These are phyloP conservation scores for Penicillium sp. DNA, from an alignment of 2,329 filamentous ascomycete species.

Conservation along the genomic window DNA sequence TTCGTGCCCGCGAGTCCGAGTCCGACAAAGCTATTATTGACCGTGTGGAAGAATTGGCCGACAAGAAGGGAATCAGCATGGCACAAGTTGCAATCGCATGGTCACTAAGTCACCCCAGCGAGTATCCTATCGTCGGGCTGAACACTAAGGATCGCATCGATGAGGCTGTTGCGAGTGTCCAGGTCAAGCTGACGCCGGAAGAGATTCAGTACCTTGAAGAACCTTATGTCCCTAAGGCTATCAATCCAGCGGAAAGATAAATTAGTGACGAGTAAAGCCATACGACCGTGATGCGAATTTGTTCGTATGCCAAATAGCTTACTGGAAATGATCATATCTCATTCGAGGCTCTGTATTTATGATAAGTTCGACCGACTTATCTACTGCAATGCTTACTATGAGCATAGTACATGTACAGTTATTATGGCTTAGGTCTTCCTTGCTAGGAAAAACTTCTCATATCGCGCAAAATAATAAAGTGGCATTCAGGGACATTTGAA, in stretches of 20 bases:
- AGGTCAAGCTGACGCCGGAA: slow-evolving; percentile 45
- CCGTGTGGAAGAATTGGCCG: slow-evolving; percentile 59
- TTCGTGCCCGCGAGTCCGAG: slow-evolving; percentile 46
- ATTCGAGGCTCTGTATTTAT: neutral
- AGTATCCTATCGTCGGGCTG: slow-evolving; percentile 63
- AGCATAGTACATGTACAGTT: neutral
- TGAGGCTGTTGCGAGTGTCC: slow-evolving; percentile 55
- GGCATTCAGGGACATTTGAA: neutral
- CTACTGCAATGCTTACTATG: neutral
- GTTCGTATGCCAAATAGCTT: neutral
- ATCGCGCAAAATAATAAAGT: neutral
- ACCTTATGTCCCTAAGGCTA: slow-evolving; percentile 7
- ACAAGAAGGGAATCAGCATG: slow-evolving; percentile 61
- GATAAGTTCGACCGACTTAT: neutral
- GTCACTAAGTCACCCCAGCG: slow-evolving; percentile 55
- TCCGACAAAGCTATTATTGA: slow-evolving; percentile 55
- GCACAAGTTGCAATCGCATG: slow-evolving; percentile 65
- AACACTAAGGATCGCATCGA: slow-evolving; percentile 61
- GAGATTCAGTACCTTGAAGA: slow-evolving; percentile 12
- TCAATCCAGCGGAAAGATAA: slow-evolving; percentile 5
- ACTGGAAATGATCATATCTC: neutral
- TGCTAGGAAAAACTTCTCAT: neutral
- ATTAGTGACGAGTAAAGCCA: neutral
- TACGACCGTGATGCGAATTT: neutral
- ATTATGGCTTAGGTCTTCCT: neutral